Evolutionary conservation across 2,329 filamentous ascomycete genomes (phyloP), one percentile per base, ranked within the genome.

Genomic region (Zasmidium cellare): DNA sequence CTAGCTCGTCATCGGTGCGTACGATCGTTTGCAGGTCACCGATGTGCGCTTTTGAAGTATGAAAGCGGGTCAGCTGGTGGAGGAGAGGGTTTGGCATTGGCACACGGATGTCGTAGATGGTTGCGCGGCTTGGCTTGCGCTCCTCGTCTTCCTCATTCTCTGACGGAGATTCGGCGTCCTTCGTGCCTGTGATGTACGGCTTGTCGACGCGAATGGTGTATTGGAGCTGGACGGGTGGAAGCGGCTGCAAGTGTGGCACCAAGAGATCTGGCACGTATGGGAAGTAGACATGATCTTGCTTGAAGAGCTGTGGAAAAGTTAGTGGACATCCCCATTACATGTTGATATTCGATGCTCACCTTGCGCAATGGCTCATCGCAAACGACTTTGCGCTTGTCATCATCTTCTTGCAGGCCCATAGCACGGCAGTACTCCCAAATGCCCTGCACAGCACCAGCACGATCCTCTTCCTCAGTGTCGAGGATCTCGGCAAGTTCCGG

Each of bases 381-480:
- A 41, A 90, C 88, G 67, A 99, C 93, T 60, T 90, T 89, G 61
- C 94, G 85, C 79, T 94, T 94, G 72, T 99, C 94, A 59, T 97
- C 93, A 64, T 96, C 92, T 72, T 97, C 93, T 73, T 96, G 91
- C 48, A 99, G 79, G 18, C 88, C 87, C 80, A 90, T 89, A 19
- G 90, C 82, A 66, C 91, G 88, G 65, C 96, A 90, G 69, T 99
- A 99, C 72, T 97, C 92, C 91, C 92, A 99, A 28, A 99, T 84
- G 14, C 90, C 92, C 81, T 96, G 90, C 24, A 96, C 87, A 6
- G 92, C 89, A 61, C 94, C 92, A 41, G 91, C 88, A 25, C 92
- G 87, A 24, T 94, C 93, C 51, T 91, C 93, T 74, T 96, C 91
- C 50, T 87, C 82, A 69, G 90, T 90, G 69, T 97, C 94, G 18